These are phyloP conservation scores for Raffaelea deltoideospora DNA, from an alignment of 2,329 filamentous ascomycete genomes.

Conservation along the genomic window DNA sequence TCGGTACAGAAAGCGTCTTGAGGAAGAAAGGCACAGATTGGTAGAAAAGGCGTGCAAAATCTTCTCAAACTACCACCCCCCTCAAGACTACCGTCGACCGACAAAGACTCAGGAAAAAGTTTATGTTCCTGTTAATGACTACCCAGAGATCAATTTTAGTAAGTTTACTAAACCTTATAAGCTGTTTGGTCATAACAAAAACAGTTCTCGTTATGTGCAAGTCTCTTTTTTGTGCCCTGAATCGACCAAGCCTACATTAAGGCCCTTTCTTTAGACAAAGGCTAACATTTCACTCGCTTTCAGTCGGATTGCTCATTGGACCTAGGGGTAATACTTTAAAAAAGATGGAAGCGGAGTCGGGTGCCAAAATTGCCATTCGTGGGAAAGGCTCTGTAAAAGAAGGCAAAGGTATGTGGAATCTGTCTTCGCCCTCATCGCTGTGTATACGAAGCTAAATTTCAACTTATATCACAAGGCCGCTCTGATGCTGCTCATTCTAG, in stretches of 20 bases:
- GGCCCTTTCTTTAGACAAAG: no score
- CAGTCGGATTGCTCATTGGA: conserved; percentile 99
- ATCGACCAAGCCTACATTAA: conserved; percentile 14
- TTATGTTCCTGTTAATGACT: conserved; percentile 99
- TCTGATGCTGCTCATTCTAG: conserved; percentile 98
- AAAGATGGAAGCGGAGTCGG: conserved; percentile 97
- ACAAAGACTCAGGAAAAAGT: conserved; percentile 99
- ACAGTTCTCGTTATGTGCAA: no score
- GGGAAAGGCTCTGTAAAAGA: conserved; percentile 99
- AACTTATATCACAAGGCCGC: conserved; percentile 32
- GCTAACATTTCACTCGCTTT: conserved; percentile 84
- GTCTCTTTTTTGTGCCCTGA: conserved; percentile 16
- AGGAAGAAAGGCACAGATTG: conserved; percentile 97
- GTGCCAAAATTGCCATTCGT: conserved; percentile 97
- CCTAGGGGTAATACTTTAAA: conserved; percentile 99
- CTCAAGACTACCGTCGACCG: conserved; percentile 93
- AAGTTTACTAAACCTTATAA: conserved; percentile 99
- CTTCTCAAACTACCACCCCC: conserved; percentile 98
- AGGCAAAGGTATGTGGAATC: conserved; percentile 51
- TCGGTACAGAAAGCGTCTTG: conserved; percentile 92
- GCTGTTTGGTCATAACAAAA: conserved; percentile 53
- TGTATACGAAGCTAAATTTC: background rate
- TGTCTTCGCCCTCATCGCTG: background rate
- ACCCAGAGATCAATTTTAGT: conserved; percentile 99
- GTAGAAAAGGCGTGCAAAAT: conserved; percentile 99